These are phyloP conservation scores for Schwanniomyces vanrijiae DNA, from an alignment of 805 yeast genomes.

Conservation along the genomic window DNA sequence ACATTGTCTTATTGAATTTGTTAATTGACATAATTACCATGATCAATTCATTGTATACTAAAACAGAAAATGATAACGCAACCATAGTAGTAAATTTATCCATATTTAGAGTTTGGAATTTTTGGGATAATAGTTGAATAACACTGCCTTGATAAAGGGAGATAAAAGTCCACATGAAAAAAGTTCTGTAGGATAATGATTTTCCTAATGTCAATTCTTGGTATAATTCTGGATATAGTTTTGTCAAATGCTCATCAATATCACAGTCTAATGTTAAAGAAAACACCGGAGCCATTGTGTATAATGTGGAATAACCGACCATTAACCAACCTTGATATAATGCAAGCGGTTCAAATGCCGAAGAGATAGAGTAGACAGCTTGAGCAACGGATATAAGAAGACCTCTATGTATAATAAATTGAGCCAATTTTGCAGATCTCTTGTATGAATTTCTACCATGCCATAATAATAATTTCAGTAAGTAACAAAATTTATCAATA, in stretches of 20 bases:
- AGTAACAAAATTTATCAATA: slow-evolving; percentile 84
- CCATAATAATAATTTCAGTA: slow-evolving; percentile 88
- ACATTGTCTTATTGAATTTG: slow-evolving; percentile 86
- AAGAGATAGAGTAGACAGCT: slow-evolving; percentile 85
- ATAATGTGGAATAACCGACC: slow-evolving; percentile 97
- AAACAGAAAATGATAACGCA: slow-evolving; percentile 77
- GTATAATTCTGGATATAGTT: slow-evolving; percentile 90
- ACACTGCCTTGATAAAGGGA: slow-evolving; percentile 89
- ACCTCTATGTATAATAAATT: slow-evolving; percentile 96
- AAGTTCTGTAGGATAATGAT: slow-evolving; percentile 81
- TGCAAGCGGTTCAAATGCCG: slow-evolving; percentile 90
- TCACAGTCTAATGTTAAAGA: slow-evolving; percentile 89
- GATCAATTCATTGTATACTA: slow-evolving; percentile 79
- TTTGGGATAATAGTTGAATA: slow-evolving; percentile 80
- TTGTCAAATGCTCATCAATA: slow-evolving; percentile 84
- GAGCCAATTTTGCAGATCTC: slow-evolving; percentile 91
- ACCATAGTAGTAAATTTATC: slow-evolving; percentile 71
- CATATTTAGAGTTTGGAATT: slow-evolving; percentile 61
- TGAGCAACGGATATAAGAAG: slow-evolving; percentile 91
- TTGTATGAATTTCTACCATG: slow-evolving; percentile 98
- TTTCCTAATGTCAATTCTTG: slow-evolving; percentile 87
- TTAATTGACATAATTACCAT: slow-evolving; percentile 94
- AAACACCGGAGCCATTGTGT: slow-evolving; percentile 98
- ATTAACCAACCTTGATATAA: slow-evolving; percentile 93
- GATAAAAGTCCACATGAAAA: slow-evolving; percentile 86